Conservation (phyloP, 148 eudicot genomes). For the Amaranthus cruentus region DNA sequence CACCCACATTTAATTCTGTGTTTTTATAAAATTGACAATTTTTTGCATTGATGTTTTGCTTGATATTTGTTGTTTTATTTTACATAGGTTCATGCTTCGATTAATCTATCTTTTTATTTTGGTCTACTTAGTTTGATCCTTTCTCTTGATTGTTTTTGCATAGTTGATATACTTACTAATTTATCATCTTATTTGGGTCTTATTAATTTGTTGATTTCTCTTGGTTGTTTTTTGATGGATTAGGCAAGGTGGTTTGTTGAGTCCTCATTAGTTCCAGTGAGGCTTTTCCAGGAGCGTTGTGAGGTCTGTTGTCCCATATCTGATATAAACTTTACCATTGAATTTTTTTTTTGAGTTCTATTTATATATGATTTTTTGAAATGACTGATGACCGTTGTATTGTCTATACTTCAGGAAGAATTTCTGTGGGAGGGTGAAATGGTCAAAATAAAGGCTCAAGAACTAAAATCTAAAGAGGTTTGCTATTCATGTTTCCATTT, state of each 20-base stretch:
- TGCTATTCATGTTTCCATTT: not conserved
- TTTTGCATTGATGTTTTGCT: no score
- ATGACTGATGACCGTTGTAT: not conserved
- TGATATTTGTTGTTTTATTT: not conserved
- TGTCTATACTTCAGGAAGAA: constrained; percentile 63
- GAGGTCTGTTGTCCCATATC: constrained; percentile 46
- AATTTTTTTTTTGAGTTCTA: not conserved
- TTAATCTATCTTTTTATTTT: no score
- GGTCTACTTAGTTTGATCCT: no score
- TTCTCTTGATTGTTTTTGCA: no score
- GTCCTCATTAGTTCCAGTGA: constrained; percentile 70
- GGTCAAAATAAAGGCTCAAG: constrained; percentile 96
- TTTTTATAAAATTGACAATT: not conserved
- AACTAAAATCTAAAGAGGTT: constrained; percentile 98
- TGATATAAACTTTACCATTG: not conserved
- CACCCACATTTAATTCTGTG: no score
- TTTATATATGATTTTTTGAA: not conserved
- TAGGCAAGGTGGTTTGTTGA: constrained; percentile 99
- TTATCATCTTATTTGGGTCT: not conserved
- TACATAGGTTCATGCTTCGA: no score
- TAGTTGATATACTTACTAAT: not conserved
- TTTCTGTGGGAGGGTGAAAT: constrained; percentile 94
- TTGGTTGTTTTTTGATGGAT: constrained; percentile 14
- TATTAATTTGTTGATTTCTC: constrained; percentile 1
- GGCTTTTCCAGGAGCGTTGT: constrained; percentile 93